Evolutionary conservation across 192 early-diverging fungal genomes (phyloP), one percentile per base, ranked within the genome.

Genomic region (Chytriomyces sp.): DNA sequence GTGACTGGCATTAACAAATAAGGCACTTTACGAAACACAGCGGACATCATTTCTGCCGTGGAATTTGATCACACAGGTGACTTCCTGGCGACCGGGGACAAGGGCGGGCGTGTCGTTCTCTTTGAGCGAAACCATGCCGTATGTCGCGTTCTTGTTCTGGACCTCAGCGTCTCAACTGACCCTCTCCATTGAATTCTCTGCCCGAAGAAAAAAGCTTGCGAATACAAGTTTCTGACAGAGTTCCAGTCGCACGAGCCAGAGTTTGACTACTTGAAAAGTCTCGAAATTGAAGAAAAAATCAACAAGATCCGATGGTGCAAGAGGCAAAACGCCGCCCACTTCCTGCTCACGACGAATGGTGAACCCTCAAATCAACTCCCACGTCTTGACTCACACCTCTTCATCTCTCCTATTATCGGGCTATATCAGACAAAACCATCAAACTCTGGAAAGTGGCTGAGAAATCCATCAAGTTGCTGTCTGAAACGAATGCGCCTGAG

Each of bases 361-460:
- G 83, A 50, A 53, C 46, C 28, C 43, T 45, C 35, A 35, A 35
- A 35, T 4, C 4, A 35, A 57, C 13, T 57, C 53, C 16, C 53
- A 9, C 50, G 5, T 10, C 50, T 11, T 0, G 69, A 60, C 20
- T 18, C 18, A 43, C 16, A 61, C 48, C 8, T 45, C 0, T 24
- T 23, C 49, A 43, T 59, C 59, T 28, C 49, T 16, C 67, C 62
- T 13, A 16, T 67, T 28, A 13, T 59, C 23, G 23, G 69, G 8
- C 46, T 57, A 7, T 49, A 24, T 53, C 76, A 95, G 97, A 99
- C 86, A 99, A 99, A 83, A 99, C 97, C 46, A 95, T 99, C 84
- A 99, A 99, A 86, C 90, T 99, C 48, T 99, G 97, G 97, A 99
- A 99, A 83, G 92, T 99, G 20, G 98, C 95, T 88, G 96, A 99